Evolutionary conservation across 495 filamentous ascomycete species (phyloP).

Genomic region (Neurospora tetrasperma): DNA sequence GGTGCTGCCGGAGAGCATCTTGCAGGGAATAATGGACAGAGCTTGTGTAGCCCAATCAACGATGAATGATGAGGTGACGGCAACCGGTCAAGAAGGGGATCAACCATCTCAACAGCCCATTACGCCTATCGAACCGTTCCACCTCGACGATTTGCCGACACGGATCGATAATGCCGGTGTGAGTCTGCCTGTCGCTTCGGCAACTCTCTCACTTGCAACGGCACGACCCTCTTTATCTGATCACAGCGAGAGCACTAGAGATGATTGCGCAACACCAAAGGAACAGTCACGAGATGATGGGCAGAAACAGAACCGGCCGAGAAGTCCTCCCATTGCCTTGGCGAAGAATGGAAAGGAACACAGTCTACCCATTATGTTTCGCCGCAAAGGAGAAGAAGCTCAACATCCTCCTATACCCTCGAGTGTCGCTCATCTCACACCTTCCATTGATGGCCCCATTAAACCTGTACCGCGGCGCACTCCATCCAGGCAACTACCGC

Average conservation of each 20-base stretch:
- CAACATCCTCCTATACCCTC: neutral
- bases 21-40: slow-evolving; percentile 31
- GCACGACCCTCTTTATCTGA: slow-evolving; percentile 7
- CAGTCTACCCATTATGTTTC: slow-evolving; percentile 12
- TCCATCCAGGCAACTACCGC: slow-evolving; percentile 15
- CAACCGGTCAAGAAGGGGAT: neutral
- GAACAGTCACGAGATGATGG: neutral
- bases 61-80: slow-evolving; percentile 7
- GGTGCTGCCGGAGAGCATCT: slow-evolving; percentile 36
- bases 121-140: slow-evolving; percentile 28
- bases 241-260: slow-evolving; percentile 3
- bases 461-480: slow-evolving; percentile 10
- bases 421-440: neutral
- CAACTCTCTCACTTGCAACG: neutral
- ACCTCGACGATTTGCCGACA: slow-evolving; percentile 24
- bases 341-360: slow-evolving; percentile 7
- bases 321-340: neutral
- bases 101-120: slow-evolving; percentile 1
- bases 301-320: neutral
- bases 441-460: slow-evolving; percentile 11
- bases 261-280: slow-evolving; percentile 11
- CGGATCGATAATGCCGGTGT: slow-evolving; percentile 3
- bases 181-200: neutral
- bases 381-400: slow-evolving; percentile 9
- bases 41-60: slow-evolving; percentile 14